Evolutionary conservation across 805 yeast genomes (phyloP), one percentile per base, ranked within the genome.

Genomic region (Candida silvicultrix): DNA sequence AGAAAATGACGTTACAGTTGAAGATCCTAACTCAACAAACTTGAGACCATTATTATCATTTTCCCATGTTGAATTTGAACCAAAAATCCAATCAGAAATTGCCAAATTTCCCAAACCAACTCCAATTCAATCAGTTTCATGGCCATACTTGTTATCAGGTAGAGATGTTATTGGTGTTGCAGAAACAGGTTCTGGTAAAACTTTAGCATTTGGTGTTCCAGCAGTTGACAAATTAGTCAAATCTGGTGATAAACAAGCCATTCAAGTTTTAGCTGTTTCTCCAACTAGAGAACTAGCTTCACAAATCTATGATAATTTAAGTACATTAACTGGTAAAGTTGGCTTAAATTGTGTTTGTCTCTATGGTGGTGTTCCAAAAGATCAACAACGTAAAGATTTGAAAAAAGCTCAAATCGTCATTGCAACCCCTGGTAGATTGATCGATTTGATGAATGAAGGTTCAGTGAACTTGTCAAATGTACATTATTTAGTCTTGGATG

Each of bases 281-380:
- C 99, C 99, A 47, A 94, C 99, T 10, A 83, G 99, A 74, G 99
- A 94, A 68, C 77, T 94, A 59, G 99, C 99, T 2, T 78, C 92
- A 51, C 99, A 94, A 69, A 94, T 82, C 52, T 85, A 80, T 61
- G 97, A 90, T 62, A 89, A 89, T 66, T 70, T 90, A 66, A 77
- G 77, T 49, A 61, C 58, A 32, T 74, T 89, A 54, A 80, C 89
- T 16, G 75, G 75, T 38, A 75, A 75, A 38, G 77, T 80, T 40
- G 77, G 78, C 10, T 62, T 90, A 46, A 71, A 80, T 46, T 83
- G 92, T 59, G 87, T 85, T 44, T 89, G 97, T 65, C 75, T 92
- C 16, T 94, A 94, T 59, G 99, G 99, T 55, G 99, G 99, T 69
- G 99, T 94, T 48, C 85, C 96, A 56, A 94, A 94, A 64, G 92